phyloP scores from a whole-genome alignment of 164 flowering plant species.

The Aristolochia californica region DNA sequence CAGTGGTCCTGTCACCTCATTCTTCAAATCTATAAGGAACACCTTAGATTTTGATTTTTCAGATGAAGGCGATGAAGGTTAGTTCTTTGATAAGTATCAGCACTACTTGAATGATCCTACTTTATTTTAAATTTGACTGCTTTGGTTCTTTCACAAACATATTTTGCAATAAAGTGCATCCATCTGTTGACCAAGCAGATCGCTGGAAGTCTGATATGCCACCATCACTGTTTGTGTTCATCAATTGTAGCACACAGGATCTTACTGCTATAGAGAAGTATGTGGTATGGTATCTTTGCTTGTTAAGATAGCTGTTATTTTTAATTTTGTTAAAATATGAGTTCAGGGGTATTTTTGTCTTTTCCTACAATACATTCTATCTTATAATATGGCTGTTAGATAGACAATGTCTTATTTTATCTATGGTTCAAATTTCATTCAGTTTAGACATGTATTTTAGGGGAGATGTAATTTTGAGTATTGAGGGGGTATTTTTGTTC shows the following conservation, averaged over 20 bases:
- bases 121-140: background rate
- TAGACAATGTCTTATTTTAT: too few species aligned
- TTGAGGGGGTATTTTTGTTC: too few species aligned
- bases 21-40: conserved; percentile 70
- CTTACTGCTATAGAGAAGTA: conserved; percentile 78
- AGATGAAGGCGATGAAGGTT: conserved; percentile 42
- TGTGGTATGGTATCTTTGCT: conserved; percentile 54
- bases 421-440: too few species aligned
- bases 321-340: too few species aligned
- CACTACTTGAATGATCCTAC: too few species aligned
- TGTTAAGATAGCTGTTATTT: background rate
- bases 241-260: conserved; percentile 85
- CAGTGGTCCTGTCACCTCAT: conserved; percentile 49
- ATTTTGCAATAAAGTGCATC: conserved; percentile 82
- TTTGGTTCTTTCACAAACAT: conserved; percentile 31
- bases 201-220: conserved; percentile 72
- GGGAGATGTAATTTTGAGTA: too few species aligned
- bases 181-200: conserved; percentile 31
- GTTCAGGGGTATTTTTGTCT: too few species aligned
- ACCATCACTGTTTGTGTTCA: conserved; percentile 72
- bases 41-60: conserved; percentile 95
- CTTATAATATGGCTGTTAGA: too few species aligned
- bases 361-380: too few species aligned
- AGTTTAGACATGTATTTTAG: too few species aligned
- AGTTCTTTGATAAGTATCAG: too few species aligned